Evolutionary conservation across 176 grass and related monocot species (phyloP).

Genomic region (Stipa capillata): DNA sequence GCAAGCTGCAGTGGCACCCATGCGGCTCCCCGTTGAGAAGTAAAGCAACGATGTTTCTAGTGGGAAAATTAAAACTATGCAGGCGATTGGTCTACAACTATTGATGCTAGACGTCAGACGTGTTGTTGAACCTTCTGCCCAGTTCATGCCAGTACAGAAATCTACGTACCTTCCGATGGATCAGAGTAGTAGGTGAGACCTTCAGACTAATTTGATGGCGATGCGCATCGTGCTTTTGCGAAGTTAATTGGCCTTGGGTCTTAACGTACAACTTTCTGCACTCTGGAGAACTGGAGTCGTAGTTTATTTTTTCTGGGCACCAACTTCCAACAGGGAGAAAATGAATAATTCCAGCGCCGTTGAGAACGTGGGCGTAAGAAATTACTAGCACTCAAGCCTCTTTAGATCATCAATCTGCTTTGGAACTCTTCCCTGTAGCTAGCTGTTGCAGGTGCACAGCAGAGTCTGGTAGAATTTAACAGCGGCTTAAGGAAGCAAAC

Average conservation of each 20-base stretch:
- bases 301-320: too few relatives aligned
- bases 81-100: background rate
- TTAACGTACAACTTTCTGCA: too few relatives aligned
- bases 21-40: slow-evolving; percentile 21
- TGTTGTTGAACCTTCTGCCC: background rate
- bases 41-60: background rate
- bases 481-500: background rate
- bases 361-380: background rate
- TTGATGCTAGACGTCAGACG: background rate
- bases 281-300: too few relatives aligned
- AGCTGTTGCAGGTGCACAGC: background rate
- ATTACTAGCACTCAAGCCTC: background rate
- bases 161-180: too few relatives aligned
- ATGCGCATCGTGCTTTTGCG: background rate
- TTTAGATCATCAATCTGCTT: background rate
- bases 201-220: background rate
- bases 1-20: slow-evolving; percentile 20
- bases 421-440: background rate
- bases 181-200: background rate
- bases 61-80: background rate
- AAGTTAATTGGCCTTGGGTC: too few relatives aligned
- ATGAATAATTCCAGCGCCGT: background rate
- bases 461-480: background rate
- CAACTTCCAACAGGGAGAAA: background rate
- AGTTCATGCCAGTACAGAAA: background rate